These are phyloP conservation scores for Candida endomychidarum DNA, from an alignment of 805 yeast genomes.

Conservation along the genomic window DNA sequence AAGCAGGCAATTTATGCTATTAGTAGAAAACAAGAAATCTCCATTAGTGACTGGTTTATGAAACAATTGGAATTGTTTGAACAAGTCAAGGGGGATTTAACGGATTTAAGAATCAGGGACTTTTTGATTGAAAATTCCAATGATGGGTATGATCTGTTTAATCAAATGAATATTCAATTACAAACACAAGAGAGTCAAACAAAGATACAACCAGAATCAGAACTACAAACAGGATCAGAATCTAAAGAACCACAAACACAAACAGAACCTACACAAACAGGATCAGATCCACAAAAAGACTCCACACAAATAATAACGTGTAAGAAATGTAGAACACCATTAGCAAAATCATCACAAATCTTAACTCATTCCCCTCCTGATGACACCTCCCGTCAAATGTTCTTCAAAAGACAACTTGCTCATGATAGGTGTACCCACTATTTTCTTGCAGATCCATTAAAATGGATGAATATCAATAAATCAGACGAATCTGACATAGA, in stretches of 20 bases:
- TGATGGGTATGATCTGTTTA: slow-evolving; percentile 28
- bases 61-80: slow-evolving; percentile 70
- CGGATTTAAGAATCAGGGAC: slow-evolving; percentile 25
- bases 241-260: neutral
- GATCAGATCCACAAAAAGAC: neutral
- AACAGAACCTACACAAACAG: neutral
- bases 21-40: slow-evolving; percentile 56
- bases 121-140: slow-evolving; percentile 25
- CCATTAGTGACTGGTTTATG: slow-evolving; percentile 66
- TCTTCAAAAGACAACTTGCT: slow-evolving; percentile 65
- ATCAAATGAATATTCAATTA: too few relatives aligned
- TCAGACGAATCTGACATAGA: slow-evolving; percentile 60
- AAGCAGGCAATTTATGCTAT: slow-evolving; percentile 74
- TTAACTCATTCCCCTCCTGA: slow-evolving; percentile 69
- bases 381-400: slow-evolving; percentile 61
- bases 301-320: slow-evolving; percentile 45
- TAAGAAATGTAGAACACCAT: slow-evolving; percentile 71
- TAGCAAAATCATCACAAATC: slow-evolving; percentile 64
- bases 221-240: neutral
- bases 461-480: slow-evolving; percentile 84
- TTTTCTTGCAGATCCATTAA: slow-evolving; percentile 76
- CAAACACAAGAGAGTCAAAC: slow-evolving; percentile 3
- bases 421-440: slow-evolving; percentile 73
- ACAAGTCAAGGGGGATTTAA: slow-evolving; percentile 27
- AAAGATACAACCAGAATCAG: neutral